Evolutionary conservation across 768 basidiomycete species (phyloP).

Genomic region (Mycena capillaripes): DNA sequence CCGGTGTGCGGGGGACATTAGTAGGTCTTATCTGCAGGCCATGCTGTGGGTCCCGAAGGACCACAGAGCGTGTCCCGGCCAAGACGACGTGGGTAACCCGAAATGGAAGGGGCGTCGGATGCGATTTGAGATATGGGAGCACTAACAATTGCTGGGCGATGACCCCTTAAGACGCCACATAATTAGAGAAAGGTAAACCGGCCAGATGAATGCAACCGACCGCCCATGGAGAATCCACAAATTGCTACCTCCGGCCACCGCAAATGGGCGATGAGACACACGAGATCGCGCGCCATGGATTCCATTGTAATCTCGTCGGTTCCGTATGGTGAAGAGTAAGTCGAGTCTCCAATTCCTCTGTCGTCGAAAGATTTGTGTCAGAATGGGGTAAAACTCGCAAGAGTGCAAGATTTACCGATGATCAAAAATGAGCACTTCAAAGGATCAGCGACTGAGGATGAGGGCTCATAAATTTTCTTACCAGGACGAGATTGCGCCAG

Average conservation of each 20-base stretch:
- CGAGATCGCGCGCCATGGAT: constrained; percentile 44
- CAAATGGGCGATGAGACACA: constrained; percentile 39
- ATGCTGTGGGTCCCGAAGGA: constrained; percentile 14
- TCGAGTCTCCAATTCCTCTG: constrained; percentile 48
- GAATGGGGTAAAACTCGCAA: constrained; percentile 30
- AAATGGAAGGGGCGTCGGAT: constrained; percentile 40
- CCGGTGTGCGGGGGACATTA: constrained; percentile 21
- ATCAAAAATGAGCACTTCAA: constrained; percentile 18
- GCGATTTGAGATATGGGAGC: constrained; percentile 38
- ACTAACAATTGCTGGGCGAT: constrained; percentile 43
- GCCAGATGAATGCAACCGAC: constrained; percentile 26
- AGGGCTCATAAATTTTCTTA: not conserved
- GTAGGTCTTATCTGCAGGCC: constrained; percentile 24
- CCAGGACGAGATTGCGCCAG: too few species aligned
- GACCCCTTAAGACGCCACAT: constrained; percentile 32
- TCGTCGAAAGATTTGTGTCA: not conserved
- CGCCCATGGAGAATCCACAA: constrained; percentile 49
- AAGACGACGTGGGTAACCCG: constrained; percentile 43
- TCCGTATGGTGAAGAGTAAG: constrained; percentile 24
- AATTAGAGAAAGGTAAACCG: not conserved
- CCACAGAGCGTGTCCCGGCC: constrained; percentile 35
- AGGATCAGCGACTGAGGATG: not conserved
- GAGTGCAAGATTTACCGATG: not conserved
- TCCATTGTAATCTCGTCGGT: constrained; percentile 45
- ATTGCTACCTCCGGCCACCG: constrained; percentile 43